Evolutionary conservation across 2,329 filamentous ascomycete species (phyloP).

Genomic region (Chaetomium olivaceum): DNA sequence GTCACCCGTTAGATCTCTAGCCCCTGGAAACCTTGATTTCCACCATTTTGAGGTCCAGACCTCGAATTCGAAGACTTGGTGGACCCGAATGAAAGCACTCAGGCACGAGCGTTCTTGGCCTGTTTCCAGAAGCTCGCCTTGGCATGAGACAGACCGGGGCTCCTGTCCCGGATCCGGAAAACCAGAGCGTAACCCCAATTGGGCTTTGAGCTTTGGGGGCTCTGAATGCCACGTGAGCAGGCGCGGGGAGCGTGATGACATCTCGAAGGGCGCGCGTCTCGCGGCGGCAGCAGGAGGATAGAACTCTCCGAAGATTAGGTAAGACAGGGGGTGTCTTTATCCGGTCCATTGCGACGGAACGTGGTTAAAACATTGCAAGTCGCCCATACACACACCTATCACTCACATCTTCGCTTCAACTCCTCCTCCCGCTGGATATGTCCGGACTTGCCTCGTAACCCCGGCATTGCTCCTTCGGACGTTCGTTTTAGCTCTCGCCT

Average conservation of each 20-base stretch:
- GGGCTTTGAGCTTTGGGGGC: neutral
- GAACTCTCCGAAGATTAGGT: neutral
- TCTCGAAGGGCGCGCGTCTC: conserved; percentile 29
- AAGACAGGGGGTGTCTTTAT: neutral
- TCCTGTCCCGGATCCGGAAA: neutral
- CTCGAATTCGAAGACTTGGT: neutral
- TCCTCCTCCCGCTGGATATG: neutral
- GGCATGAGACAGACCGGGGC: neutral
- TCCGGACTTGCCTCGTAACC: neutral
- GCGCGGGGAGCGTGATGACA: conserved; percentile 33
- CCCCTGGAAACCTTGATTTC: neutral
- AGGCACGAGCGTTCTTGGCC: neutral
- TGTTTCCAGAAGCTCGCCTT: conserved; percentile 11
- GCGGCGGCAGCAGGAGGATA: neutral
- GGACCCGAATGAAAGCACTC: neutral
- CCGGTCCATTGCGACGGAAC: neutral
- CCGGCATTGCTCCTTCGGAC: neutral
- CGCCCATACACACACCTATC: neutral
- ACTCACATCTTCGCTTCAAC: neutral
- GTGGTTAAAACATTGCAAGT: neutral
- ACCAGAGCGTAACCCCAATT: neutral
- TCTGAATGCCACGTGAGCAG: conserved; percentile 33
- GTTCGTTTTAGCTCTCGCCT: neutral
- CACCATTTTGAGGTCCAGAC: conserved; percentile 12
- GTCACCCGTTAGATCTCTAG: neutral